phyloP scores from a whole-genome alignment of 2,329 filamentous ascomycete species.

The Plenodomus biglobosus region DNA sequence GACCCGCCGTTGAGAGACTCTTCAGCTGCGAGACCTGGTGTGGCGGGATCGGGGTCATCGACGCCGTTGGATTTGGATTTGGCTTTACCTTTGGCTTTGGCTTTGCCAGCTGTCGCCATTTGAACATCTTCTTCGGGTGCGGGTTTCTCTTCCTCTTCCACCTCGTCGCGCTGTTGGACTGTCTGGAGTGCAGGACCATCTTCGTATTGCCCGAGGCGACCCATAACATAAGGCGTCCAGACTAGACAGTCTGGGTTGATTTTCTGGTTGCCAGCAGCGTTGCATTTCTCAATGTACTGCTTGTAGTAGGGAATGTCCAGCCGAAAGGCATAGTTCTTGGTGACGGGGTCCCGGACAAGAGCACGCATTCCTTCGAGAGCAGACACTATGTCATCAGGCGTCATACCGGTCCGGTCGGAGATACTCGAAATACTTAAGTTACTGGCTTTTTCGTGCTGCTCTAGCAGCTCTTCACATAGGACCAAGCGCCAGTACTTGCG shows the following conservation, averaged over 20 bases:
- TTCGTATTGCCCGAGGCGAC: conserved; percentile 80
- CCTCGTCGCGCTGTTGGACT: conserved; percentile 82
- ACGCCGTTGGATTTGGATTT: background rate
- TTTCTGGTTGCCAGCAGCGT: conserved; percentile 82
- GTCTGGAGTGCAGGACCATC: conserved; percentile 78
- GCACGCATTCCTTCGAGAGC: conserved; percentile 87
- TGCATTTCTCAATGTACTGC: conserved; percentile 86
- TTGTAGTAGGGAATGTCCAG: conserved; percentile 83
- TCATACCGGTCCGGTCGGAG: conserved; percentile 91
- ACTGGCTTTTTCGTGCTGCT: conserved; percentile 59
- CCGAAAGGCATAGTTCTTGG: conserved; percentile 84
- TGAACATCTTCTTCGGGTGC: conserved; percentile 50
- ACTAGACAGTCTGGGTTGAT: conserved; percentile 78
- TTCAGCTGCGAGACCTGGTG: conserved; percentile 28
- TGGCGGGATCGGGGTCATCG: conserved; percentile 16
- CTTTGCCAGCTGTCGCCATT: conserved; percentile 32
- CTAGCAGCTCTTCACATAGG: conserved; percentile 78
- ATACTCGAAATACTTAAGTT: conserved; percentile 64
- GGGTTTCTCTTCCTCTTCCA: conserved; percentile 49
- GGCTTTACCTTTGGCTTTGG: conserved; percentile 15
- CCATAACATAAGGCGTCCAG: conserved; percentile 98
- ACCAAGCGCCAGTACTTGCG: conserved; percentile 95
- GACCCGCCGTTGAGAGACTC: conserved; percentile 36
- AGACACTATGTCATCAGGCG: conserved; percentile 92
- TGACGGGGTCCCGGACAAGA: conserved; percentile 84